Evolutionary conservation across 106 monocot genomes (phyloP), one percentile per base, ranked within the genome.

Genomic region (Allium sativum): DNA sequence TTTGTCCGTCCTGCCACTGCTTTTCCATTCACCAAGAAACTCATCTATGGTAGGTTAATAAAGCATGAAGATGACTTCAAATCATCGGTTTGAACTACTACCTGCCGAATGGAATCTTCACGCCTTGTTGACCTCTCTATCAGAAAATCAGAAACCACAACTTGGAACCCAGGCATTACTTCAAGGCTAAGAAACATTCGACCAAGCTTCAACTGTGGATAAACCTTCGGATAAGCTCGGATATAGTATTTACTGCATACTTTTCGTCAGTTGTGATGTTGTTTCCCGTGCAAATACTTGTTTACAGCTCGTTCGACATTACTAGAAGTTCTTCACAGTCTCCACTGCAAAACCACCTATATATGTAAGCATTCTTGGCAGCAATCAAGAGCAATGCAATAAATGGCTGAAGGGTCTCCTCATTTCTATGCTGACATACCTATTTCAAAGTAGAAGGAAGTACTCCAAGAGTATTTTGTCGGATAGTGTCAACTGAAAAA

Each of bases 201-300:
- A 12, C 47, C 47, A 8, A 47, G 47, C 47, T 47, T 47, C 47
- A 47, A 47, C 12, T 47, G 47, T 12, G 47, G 47, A 47, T 47
- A 47, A 47, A 82, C 87, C 77, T 75, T 19, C 72, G 61, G 54
- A 82, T 79, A 42, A 87, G 67, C 65, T 65, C 76, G 2, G 48
- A 76, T 54, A 87, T 76, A 62, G 43, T 73, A 44, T 66, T 70
- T 18, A 56, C 9, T 65, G 71, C 73, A 67, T 67, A 60, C 48
- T 51, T 44, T 7, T 14, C 58, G 45, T 71, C 68, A 64, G 16
- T 47, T 15, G 42, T 69, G 7, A 41, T 43, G 65, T 54, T 68
- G 3, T 21, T 22, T 21, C 73, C 65, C 16, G 65, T 71, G 71
- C 82, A 82, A 55, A 79, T 79, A 64, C 61, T 77, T 62, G 62